Conservation (phyloP, 2,329 filamentous ascomycete genomes). For the Neopestalotiopsis rosae region DNA sequence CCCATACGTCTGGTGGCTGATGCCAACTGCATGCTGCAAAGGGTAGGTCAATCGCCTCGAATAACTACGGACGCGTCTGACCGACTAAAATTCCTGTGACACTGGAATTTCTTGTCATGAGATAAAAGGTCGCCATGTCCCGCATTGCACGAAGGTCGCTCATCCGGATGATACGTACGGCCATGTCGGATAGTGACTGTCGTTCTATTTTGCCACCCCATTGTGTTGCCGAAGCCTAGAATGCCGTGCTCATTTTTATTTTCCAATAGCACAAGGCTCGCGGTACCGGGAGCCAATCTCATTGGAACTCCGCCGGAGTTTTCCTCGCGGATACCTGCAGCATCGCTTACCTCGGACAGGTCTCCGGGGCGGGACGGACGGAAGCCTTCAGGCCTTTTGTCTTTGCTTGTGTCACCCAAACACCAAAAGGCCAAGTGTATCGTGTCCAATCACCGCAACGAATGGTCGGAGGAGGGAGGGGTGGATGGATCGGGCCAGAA, state of each 20-base stretch:
- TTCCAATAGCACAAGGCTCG: not conserved
- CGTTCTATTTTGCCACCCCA: no score
- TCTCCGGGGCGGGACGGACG: not conserved
- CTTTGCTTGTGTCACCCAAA: not conserved
- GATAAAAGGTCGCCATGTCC: no score
- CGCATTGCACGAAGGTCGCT: no score
- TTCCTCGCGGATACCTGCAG: constrained; percentile 1
- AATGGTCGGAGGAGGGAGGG: not conserved
- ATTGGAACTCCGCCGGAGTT: not conserved
- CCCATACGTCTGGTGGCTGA: not conserved
- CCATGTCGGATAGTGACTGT: no score
- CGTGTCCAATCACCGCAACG: not conserved
- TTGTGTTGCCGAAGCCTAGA: not conserved
- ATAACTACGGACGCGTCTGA: not conserved
- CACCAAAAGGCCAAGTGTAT: not conserved
- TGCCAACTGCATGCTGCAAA: not conserved
- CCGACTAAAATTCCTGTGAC: not conserved
- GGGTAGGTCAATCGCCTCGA: not conserved
- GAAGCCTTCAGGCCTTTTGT: not conserved
- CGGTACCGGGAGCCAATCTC: not conserved
- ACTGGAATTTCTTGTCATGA: no score
- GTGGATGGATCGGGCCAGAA: not conserved
- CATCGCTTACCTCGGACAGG: not conserved
- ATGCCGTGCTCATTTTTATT: not conserved
- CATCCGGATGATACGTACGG: no score